A percentile compares a stretch with the other conserved stretches of the same genome.
Conservation (phyloP, 2,329 filamentous ascomycete genomes). For the Apiospora marii region DNA sequence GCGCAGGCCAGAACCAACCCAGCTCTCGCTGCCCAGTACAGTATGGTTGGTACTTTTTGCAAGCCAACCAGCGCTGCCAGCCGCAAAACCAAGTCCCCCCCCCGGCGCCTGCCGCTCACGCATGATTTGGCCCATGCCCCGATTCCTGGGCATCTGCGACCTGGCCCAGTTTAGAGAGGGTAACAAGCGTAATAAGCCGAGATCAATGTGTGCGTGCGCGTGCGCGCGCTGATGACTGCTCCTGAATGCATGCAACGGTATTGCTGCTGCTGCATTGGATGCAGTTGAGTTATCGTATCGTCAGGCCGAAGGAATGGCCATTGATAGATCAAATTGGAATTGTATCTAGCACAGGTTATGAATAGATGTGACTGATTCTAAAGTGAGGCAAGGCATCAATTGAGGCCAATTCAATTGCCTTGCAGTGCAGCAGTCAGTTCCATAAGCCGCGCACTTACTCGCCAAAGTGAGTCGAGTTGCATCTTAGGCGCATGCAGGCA, state of each 20-base stretch:
- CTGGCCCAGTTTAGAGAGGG: not conserved
- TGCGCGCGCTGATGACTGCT: not conserved
- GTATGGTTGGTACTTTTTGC: not conserved
- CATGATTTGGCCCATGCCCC: slow-evolving; percentile 11
- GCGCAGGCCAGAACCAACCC: too few relatives aligned
- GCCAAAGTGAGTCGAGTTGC: slow-evolving; percentile 5
- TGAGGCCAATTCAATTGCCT: not conserved
- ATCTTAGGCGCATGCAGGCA: slow-evolving; percentile 5
- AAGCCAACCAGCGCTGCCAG: not conserved
- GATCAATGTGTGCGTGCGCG: not conserved
- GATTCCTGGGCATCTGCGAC: slow-evolving; percentile 6
- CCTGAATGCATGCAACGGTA: not conserved
- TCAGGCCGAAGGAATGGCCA: not conserved
- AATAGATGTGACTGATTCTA: not conserved
- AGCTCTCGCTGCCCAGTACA: not conserved
- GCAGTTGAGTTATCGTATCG: not conserved
- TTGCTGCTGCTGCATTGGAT: not conserved
- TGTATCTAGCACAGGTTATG: not conserved
- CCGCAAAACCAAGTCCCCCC: not conserved
- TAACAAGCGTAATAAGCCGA: not conserved
- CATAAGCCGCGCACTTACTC: slow-evolving; percentile 3
- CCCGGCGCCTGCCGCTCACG: not conserved
- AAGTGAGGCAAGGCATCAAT: not conserved
- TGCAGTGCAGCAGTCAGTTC: not conserved
- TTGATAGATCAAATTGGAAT: not conserved